Evolutionary conservation across 345 rosid genomes (phyloP), one percentile per base, ranked within the genome.

Genomic region (Streptanthus diversifolius): DNA sequence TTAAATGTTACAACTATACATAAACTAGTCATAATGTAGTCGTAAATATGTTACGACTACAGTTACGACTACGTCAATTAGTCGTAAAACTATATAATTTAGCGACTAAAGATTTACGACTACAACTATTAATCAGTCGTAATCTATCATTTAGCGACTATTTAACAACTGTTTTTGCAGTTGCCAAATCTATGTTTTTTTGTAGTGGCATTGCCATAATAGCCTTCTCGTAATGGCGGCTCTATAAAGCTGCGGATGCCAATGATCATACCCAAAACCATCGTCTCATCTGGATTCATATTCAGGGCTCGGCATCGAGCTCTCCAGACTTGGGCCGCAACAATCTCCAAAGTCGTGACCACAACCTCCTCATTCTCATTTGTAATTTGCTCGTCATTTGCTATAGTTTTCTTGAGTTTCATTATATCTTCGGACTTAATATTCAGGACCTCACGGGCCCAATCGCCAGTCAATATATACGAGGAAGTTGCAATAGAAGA

Each of bases 191-290:
- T n/a, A n/a, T n/a, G n/a, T n/a, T n/a, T n/a, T n/a, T n/a, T n/a
- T n/a, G n/a, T n/a, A n/a, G n/a, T n/a, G n/a, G n/a, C 86, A 70
- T 85, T 85, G 1, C 85, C 86, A 8, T 85, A 85, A 60, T 77
- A 81, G 7, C 85, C 86, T 21, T 68, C 64, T 0, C 82, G 86
- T 66, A 82, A 48, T 0, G 75, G 80, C 13, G 82, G 86, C 12
- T 79, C 68, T 8, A 81, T 14, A 19, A 21, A 45, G 40, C 27
- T 40, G 18, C 81, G 70, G 36, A 83, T 72, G 7, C 77, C 77
- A n/a, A 75, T 66, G 1, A 62, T 25, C 2, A 85, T 12, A 8
- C 19, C 47, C 2, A 78, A 36, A 41, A 27, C 0, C 0, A 76
- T 74, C 30, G 24, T 56, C 17, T 63, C 78, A 9, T 83, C 69